phyloP scores from a whole-genome alignment of 78 protist species.

The Cyanophora paradoxa region DNA sequence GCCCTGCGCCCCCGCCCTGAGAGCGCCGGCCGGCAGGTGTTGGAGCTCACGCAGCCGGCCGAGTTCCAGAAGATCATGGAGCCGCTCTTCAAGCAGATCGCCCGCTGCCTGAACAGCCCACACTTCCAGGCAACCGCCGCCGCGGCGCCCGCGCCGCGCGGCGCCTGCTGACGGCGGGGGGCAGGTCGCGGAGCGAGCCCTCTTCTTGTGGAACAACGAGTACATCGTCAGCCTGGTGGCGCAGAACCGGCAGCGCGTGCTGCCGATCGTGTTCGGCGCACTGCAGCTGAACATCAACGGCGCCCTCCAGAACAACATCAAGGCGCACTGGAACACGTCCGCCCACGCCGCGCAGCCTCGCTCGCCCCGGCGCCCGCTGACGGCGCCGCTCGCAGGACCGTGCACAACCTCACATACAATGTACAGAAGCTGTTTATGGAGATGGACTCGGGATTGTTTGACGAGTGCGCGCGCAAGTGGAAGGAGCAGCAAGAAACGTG shows the following conservation, averaged over 20 bases:
- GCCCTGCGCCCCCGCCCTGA: too few relatives aligned
- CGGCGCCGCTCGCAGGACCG: neutral
- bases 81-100: slow-evolving; percentile 50
- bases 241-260: slow-evolving; percentile 28
- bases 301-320: neutral
- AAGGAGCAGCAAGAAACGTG: slow-evolving; percentile 4
- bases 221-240: slow-evolving; percentile 45
- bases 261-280: slow-evolving; percentile 52
- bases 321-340: neutral
- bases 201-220: slow-evolving; percentile 66
- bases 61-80: slow-evolving; percentile 39
- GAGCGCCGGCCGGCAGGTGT: too few relatives aligned
- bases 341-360: neutral
- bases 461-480: slow-evolving; percentile 37
- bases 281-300: slow-evolving; percentile 8
- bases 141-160: neutral
- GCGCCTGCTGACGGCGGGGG: neutral
- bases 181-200: slow-evolving; percentile 73
- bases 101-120: slow-evolving; percentile 40
- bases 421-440: slow-evolving; percentile 60
- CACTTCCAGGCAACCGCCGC: slow-evolving; percentile 56
- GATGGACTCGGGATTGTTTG: slow-evolving; percentile 35
- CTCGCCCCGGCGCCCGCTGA: neutral
- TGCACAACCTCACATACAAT: slow-evolving; percentile 54
- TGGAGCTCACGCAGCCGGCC: slow-evolving; percentile 47